Evolutionary conservation across 257 asterid genomes (phyloP).

Genomic region (Penstemon newberryi): DNA sequence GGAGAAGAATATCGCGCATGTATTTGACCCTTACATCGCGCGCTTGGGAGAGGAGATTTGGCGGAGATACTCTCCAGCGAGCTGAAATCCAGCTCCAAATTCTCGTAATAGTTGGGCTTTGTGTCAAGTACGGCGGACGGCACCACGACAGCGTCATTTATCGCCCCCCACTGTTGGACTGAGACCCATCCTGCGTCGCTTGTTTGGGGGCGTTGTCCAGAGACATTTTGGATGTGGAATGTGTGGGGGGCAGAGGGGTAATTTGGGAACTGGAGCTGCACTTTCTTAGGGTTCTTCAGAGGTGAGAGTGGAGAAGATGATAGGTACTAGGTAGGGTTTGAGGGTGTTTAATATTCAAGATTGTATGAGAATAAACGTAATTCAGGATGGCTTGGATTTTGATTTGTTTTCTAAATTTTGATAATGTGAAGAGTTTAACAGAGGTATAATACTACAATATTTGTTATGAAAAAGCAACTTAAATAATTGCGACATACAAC

Average conservation of each 20-base stretch:
- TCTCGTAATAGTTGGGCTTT: constrained; percentile 75
- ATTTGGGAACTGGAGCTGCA: no score
- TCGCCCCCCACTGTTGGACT: constrained; percentile 36
- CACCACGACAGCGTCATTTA: constrained; percentile 41
- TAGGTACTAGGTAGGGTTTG: no score
- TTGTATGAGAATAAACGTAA: no score
- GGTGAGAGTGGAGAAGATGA: no score
- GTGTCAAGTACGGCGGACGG: constrained; percentile 42
- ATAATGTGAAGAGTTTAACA: no score
- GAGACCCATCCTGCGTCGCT: constrained; percentile 27
- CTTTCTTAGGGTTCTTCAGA: no score
- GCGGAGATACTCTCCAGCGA: constrained; percentile 83
- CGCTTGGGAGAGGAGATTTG: constrained; percentile 47
- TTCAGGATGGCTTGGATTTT: no score
- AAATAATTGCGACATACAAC: no score
- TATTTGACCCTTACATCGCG: constrained; percentile 68
- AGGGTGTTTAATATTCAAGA: no score
- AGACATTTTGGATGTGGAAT: constrained; percentile 23
- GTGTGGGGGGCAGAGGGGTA: neutral
- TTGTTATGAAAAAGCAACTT: no score
- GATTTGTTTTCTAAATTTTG: no score
- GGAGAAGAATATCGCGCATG: constrained; percentile 76
- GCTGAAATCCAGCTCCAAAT: constrained; percentile 78
- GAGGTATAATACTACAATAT: no score
- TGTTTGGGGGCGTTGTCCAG: constrained; percentile 34